Evolutionary conservation across 1,284 basidiomycete genomes (phyloP), one percentile per base, ranked within the genome.

Genomic region (Sphagnurus paluster): DNA sequence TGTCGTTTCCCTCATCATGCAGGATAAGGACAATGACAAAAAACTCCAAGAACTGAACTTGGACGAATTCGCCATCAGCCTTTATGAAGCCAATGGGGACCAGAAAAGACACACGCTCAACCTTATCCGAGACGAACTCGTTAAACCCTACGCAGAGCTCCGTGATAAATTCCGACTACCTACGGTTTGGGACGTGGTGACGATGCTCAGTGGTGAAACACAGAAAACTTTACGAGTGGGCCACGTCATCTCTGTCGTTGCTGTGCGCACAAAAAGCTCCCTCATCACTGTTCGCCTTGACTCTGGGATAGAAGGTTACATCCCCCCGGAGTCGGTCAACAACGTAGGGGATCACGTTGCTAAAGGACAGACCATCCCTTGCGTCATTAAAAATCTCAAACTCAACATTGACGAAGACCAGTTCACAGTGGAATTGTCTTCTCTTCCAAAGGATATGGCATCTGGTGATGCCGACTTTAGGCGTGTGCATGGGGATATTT

Each of bases 161-260:
- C 84, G 97, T 43, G 69, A 72, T 0, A 65, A 73, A 34, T 98
- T 95, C 75, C 66, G 70, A 14, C 60, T 80, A 16, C 89, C 94
- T 2, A 70, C 67, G 11, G 70, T 81, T 8, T 90, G 87, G 84
- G 90, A 98, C 51, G 80, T 97, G 17, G 70, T 99, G 57, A 94
- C 91, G 5, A 97, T 97, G 93, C 80, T 99, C 48, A 96, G 93
- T 16, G 94, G 96, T 23, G 96, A 99, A 71, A 95, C 93, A 1
- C 66, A 73, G 40, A 75, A 82, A 37, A 96, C 93, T 2, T 76
- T 99, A 43, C 79, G 80, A 38, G 70, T 80, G 38, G 93, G 93
- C 43, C 75, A 93, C 37, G 87, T 96, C 53, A 83, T 99, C 42
- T 90, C 95, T 2, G 93, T 88, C 24, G 73, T 80, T 14, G 84